Conservation (phyloP, 2,329 filamentous ascomycete genomes). For the Teratosphaeria nubilosa region DNA sequence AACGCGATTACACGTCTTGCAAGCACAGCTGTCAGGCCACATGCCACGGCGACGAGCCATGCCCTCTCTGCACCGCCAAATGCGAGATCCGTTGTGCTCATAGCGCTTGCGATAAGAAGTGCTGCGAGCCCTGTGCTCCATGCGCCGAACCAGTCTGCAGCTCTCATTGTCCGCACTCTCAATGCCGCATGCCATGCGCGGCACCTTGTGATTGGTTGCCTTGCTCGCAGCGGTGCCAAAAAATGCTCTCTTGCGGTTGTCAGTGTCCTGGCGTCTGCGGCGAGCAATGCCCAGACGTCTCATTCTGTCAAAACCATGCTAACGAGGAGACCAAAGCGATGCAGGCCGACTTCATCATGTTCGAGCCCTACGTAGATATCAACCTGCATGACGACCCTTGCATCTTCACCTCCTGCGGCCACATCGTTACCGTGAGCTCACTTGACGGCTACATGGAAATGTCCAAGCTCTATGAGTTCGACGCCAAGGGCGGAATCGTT, state of each 20-base stretch:
- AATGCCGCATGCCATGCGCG: slow-evolving; percentile 48
- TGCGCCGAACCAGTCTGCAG: slow-evolving; percentile 48
- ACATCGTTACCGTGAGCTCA: slow-evolving; percentile 49
- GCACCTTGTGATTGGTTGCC: slow-evolving; percentile 59
- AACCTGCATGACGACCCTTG: slow-evolving; percentile 51
- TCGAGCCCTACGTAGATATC: slow-evolving; percentile 46
- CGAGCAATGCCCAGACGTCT: slow-evolving; percentile 45
- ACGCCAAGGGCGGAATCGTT: slow-evolving; percentile 17
- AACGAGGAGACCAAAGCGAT: slow-evolving; percentile 33
- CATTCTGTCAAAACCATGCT: slow-evolving; percentile 50
- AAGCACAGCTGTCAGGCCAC: slow-evolving; percentile 41
- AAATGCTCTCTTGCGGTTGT: slow-evolving; percentile 48
- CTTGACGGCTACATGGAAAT: slow-evolving; percentile 54
- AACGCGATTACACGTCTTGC: slow-evolving; percentile 44
- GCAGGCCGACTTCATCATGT: slow-evolving; percentile 48
- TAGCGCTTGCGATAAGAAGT: slow-evolving; percentile 46
- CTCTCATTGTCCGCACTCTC: slow-evolving; percentile 45
- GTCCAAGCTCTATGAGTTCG: slow-evolving; percentile 37
- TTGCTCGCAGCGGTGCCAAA: slow-evolving; percentile 48
- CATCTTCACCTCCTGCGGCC: slow-evolving; percentile 53
- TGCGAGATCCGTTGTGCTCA: slow-evolving; percentile 51
- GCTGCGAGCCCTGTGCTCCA: slow-evolving; percentile 51
- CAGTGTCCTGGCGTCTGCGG: slow-evolving; percentile 57
- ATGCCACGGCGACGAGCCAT: slow-evolving; percentile 45
- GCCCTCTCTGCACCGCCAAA: slow-evolving; percentile 36